Evolutionary conservation across 2,329 filamentous ascomycete species (phyloP), one percentile per base, ranked within the genome.

Genomic region (Aspergillus sp.): DNA sequence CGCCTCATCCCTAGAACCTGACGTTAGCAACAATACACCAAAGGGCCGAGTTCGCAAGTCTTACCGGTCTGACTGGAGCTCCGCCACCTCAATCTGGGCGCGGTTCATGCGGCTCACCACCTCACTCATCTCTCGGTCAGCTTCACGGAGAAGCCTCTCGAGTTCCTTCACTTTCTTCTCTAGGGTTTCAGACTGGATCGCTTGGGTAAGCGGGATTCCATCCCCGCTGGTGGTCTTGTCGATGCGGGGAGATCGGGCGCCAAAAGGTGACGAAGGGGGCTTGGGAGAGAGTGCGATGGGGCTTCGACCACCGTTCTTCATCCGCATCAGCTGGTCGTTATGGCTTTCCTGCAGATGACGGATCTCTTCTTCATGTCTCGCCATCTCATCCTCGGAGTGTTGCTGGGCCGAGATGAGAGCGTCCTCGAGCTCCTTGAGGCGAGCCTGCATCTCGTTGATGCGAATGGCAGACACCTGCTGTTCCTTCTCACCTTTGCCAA

Each of bases 331-430:
- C 64, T 94, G 88, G 16, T 80, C 78, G 66, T 83, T 90, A 65
- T 94, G 86, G 54, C 84, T 88, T 51, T 95, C 90, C 60, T 88
- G 87, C 50, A 97, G 76, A 19, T 81, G 78, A 16, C 83, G 77
- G 34, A 96, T 82, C 71, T 97, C 91, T 34, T 94, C 90, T 70
- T 97, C 94, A 66, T 97, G 91, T 45, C 85, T 86, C 41, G 83
- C 77, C 52, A 97, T 84, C 36, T 87, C 86, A 45, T 93, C 91
- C 69, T 99, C 94, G 0, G 91, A 93, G 17, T 88, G 83, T 52
- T 90, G 87, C 71, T 97, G 93, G 1, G 93, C 91, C 17, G 84
- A 76, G 49, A 95, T 80, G 19, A 99, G 83, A 62, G 88, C 84
- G 56, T 97, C 92, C 69, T 97, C 94, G 47, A 97, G 84, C 14